Evolutionary conservation across 305 asterid species (phyloP), one percentile per base, ranked within the genome.

Genomic region (Ilex paraguariensis): DNA sequence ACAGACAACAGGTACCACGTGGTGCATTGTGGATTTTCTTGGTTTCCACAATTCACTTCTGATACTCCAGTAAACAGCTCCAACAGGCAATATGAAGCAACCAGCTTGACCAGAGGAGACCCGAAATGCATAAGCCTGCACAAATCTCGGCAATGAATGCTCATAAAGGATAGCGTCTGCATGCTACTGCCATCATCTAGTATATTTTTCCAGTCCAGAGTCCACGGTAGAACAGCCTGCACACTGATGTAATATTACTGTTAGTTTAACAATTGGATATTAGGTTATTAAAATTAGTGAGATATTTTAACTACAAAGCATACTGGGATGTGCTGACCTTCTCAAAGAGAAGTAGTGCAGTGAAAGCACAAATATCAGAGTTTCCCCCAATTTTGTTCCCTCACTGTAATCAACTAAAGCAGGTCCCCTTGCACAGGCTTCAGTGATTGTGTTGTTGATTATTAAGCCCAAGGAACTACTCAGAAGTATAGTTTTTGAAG

Each of bases 111-210:
- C 45, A 80, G 69, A 68, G 86, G 76, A 60, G 92, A 81, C 61
- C 99, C 99, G 64, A 86, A 93, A 75, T 93, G 89, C 81, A 93
- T 69, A 70, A 93, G 71, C 83, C 74, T 87, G 95, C 96, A 90
- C 75, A 86, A 68, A 63, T 86, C 86, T 56, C 69, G 91, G 81
- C 95, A 88, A 64, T 69, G 77, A 67, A 87, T 81, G 80, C 85
- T 77, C 65, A 82, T 66, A 75, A 66, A 80, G 67, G 90, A 68
- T 31, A 73, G 52, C 16, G 80, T 63, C 80, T 80, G 83, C 66
- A 60, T 54, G 31, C 61, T 58, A 40, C 58, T 62, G 54, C 72
- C 76, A 62, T 78, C 84, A 31, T 73, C 79, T 28, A 86, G 73
- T 68, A 81, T 74, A 48, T 67, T 54, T 66, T 74, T 81, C 63